These are phyloP conservation scores for Saksenaea vasiformis DNA, from an alignment of 371 early-diverging fungal species.

Conservation along the genomic window DNA sequence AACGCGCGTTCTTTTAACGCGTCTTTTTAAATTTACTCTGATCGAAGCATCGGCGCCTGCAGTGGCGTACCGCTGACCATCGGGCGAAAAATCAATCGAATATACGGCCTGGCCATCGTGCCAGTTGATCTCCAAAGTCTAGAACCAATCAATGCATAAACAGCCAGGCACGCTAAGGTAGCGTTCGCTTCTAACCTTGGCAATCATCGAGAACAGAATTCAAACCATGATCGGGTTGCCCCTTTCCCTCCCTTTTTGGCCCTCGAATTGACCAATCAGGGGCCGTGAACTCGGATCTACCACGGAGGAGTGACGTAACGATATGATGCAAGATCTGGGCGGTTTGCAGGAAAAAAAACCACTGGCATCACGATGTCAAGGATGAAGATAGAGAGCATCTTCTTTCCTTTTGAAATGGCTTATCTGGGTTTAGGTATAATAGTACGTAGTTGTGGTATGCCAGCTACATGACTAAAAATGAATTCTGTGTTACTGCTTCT, in stretches of 20 bases:
- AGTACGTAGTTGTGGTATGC: too few species aligned
- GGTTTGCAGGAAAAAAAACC: too few species aligned
- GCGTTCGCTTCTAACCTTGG: not conserved
- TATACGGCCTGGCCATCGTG: conserved; percentile 91
- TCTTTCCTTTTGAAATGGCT: too few species aligned
- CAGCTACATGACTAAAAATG: too few species aligned
- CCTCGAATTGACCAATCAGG: not conserved
- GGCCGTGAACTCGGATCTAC: not conserved
- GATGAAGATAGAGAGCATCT: too few species aligned
- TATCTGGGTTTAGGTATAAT: too few species aligned
- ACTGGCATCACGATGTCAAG: too few species aligned
- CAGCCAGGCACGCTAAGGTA: not conserved
- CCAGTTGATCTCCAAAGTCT: conserved; percentile 92
- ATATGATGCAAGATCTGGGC: too few species aligned
- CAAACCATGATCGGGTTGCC: not conserved
- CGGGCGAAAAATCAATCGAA: conserved; percentile 88
- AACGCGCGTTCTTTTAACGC: not conserved
- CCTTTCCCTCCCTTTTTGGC: not conserved
- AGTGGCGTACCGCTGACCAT: conserved; percentile 76
- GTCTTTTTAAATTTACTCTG: conserved; percentile 58
- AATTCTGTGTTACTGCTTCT: too few species aligned
- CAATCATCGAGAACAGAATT: not conserved
- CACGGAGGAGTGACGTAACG: too few species aligned
- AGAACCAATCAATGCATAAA: not conserved
- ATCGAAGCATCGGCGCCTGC: conserved; percentile 91